Conservation (phyloP, 345 rosid genomes). For the Iberis pinnata region DNA sequence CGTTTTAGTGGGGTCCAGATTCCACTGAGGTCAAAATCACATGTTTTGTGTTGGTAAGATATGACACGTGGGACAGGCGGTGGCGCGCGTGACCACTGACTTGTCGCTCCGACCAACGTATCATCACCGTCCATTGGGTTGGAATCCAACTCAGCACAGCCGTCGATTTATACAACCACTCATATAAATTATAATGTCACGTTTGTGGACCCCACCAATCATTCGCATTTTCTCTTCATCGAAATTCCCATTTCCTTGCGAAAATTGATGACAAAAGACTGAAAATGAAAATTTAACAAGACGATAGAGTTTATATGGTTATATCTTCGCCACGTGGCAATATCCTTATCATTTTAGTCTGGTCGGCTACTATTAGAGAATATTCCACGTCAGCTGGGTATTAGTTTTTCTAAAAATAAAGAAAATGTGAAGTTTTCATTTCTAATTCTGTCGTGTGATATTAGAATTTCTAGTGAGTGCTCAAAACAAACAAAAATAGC, state of each 20-base stretch:
- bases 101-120: conserved; percentile 14
- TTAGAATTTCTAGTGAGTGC: too few relatives aligned
- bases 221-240: not conserved
- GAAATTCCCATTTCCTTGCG: conserved; percentile 9
- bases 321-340: conserved; percentile 5
- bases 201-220: not conserved
- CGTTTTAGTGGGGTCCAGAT: conserved; percentile 18
- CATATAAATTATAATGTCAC: conserved; percentile 23
- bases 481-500: too few relatives aligned
- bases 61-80: conserved; percentile 19
- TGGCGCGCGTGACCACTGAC: conserved; percentile 14
- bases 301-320: conserved; percentile 14
- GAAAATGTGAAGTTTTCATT: not conserved
- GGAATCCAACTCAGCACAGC: conserved; percentile 10
- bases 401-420: not conserved
- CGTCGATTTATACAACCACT: conserved; percentile 14
- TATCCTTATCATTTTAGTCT: conserved; percentile 22
- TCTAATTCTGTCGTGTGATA: not conserved
- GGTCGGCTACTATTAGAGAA: conserved; percentile 21
- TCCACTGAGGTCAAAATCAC: conserved; percentile 12
- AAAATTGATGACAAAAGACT: conserved; percentile 5
- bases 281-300: conserved; percentile 4
- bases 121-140: conserved; percentile 20
- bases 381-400: conserved; percentile 14
- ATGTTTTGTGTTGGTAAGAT: not conserved